These are phyloP conservation scores for Suhomyces kilbournensis DNA, from an alignment of 805 yeast species.

Conservation along the genomic window DNA sequence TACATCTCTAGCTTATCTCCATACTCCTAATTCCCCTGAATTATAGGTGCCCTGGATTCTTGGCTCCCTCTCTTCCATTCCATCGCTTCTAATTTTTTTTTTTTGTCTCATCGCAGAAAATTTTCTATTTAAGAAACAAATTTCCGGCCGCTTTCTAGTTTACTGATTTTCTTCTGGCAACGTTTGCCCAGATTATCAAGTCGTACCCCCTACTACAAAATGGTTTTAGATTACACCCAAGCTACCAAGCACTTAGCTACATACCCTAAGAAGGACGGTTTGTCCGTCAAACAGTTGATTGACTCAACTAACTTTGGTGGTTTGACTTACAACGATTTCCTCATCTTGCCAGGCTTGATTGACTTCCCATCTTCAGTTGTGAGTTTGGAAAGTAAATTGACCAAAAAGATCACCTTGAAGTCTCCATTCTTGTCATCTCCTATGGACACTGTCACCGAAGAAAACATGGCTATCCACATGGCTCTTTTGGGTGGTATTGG, in stretches of 20 bases:
- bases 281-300: constrained; percentile 78
- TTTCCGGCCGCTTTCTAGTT: background rate
- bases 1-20: background rate
- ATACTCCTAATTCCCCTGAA: background rate
- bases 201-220: constrained; percentile 12
- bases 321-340: constrained; percentile 93
- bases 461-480: constrained; percentile 97
- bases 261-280: constrained; percentile 78
- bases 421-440: constrained; percentile 97
- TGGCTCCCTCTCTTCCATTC: background rate
- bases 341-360: constrained; percentile 93
- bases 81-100: background rate
- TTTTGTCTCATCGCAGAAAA: background rate
- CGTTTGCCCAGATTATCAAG: constrained; percentile 28
- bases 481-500: constrained; percentile 98
- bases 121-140: background rate
- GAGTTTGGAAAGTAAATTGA: constrained; percentile 77
- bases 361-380: constrained; percentile 80
- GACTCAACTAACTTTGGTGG: constrained; percentile 93
- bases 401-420: constrained; percentile 87
- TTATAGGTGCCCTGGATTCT: background rate
- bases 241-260: constrained; percentile 67
- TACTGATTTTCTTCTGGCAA: constrained; percentile 41
- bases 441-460: constrained; percentile 98
- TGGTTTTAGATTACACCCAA: constrained; percentile 44